Percentiles rank a stretch among this genome's conserved stretches.
These are phyloP conservation scores for Podospora appendiculata DNA, from an alignment of 495 filamentous ascomycete genomes.

Conservation along the genomic window DNA sequence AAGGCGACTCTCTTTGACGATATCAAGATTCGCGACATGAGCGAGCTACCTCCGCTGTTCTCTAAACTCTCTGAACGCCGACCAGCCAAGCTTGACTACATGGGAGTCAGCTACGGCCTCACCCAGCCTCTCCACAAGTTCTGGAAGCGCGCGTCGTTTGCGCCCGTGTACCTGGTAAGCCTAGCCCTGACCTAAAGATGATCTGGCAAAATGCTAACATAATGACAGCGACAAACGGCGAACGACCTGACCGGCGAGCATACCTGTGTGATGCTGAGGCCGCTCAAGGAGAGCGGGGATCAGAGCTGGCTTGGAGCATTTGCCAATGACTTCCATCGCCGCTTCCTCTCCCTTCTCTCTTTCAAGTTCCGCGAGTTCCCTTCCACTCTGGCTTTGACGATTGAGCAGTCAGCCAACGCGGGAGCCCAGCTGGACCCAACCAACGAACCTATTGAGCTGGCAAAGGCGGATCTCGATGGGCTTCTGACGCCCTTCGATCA, in stretches of 20 bases:
- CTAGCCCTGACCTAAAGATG: not conserved
- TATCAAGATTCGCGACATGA: slow-evolving; percentile 83
- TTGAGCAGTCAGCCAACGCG: slow-evolving; percentile 74
- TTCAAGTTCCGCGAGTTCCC: slow-evolving; percentile 90
- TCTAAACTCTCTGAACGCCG: slow-evolving; percentile 78
- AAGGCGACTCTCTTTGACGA: slow-evolving; percentile 73
- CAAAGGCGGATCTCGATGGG: slow-evolving; percentile 64
- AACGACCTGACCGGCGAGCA: slow-evolving; percentile 97
- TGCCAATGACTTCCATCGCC: slow-evolving; percentile 82
- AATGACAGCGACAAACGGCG: slow-evolving; percentile 66
- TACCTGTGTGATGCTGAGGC: slow-evolving; percentile 92
- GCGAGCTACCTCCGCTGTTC: slow-evolving; percentile 87
- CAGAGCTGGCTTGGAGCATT: slow-evolving; percentile 82
- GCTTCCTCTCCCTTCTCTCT: slow-evolving; percentile 79
- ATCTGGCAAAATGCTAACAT: not conserved
- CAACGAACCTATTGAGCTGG: slow-evolving; percentile 45
- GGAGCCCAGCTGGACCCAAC: slow-evolving; percentile 57
- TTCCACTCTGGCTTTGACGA: slow-evolving; percentile 70
- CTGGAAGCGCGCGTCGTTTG: slow-evolving; percentile 85
- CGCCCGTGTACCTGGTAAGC: slow-evolving; percentile 71
- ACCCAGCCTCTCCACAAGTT: slow-evolving; percentile 88
- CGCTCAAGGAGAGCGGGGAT: slow-evolving; percentile 58
- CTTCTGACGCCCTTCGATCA: slow-evolving; percentile 85
- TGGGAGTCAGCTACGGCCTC: slow-evolving; percentile 92
- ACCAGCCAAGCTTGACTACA: slow-evolving; percentile 76